These are phyloP conservation scores for Fomes fomentarius DNA, from an alignment of 1,284 basidiomycete genomes.

Conservation along the genomic window DNA sequence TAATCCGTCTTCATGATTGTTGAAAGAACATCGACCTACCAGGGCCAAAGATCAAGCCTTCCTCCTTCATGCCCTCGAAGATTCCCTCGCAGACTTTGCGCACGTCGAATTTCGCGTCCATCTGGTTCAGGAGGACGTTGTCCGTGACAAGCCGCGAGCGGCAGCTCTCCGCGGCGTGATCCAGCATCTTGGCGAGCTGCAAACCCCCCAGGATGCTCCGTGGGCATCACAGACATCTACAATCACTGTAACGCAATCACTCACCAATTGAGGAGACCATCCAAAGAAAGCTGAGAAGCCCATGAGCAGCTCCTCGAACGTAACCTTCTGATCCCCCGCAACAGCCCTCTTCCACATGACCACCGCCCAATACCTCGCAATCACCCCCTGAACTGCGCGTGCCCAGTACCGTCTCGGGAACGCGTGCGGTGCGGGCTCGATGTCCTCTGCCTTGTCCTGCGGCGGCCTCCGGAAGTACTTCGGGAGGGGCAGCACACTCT, in stretches of 20 bases:
- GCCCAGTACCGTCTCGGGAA: constrained; percentile 59
- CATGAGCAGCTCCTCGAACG: constrained; percentile 52
- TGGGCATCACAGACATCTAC: too few relatives aligned
- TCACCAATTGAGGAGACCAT: constrained; percentile 46
- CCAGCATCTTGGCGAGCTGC: constrained; percentile 43
- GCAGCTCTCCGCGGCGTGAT: constrained; percentile 37
- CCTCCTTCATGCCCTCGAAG: not conserved
- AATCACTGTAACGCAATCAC: too few relatives aligned
- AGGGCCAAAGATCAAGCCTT: constrained; percentile 2
- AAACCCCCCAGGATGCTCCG: not conserved
- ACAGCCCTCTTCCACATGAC: constrained; percentile 42
- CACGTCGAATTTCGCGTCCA: constrained; percentile 24
- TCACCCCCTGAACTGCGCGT: constrained; percentile 42
- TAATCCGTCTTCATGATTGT: constrained; percentile 1
- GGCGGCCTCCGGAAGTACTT: constrained; percentile 27
- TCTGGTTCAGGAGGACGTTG: constrained; percentile 14
- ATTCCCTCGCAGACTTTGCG: not conserved
- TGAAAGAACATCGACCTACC: constrained; percentile 13
- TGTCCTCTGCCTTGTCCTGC: constrained; percentile 12
- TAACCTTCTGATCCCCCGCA: constrained; percentile 23
- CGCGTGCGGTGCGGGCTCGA: constrained; percentile 36
- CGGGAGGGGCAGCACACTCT: constrained; percentile 39
- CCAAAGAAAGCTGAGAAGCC: constrained; percentile 59
- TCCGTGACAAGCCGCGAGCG: constrained; percentile 30
- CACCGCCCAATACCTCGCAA: constrained; percentile 49